A percentile compares a stretch with the other conserved stretches of the same genome.
Conservation (phyloP, 1,284 basidiomycete species). For the Coriolopsis trogii region DNA sequence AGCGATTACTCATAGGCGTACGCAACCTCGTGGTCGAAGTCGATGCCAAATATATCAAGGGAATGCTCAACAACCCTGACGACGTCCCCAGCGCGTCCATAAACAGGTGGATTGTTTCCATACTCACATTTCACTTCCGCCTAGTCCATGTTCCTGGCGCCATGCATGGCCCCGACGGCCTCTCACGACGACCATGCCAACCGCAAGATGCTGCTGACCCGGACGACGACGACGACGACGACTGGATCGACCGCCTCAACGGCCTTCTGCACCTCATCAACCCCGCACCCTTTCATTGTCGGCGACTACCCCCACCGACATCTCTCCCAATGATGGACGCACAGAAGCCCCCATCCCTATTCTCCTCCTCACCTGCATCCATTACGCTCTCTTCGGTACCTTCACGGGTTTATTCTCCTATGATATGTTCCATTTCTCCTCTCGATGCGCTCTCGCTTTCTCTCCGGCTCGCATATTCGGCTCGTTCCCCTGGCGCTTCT, state of each 20-base stretch:
- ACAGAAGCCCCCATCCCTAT: too few relatives aligned
- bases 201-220: conserved; percentile 17
- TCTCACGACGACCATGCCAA: conserved; percentile 33
- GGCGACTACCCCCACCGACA: too few relatives aligned
- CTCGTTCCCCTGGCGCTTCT: too few relatives aligned
- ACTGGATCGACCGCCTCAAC: conserved; percentile 37
- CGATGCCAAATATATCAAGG: conserved; percentile 44
- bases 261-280: conserved; percentile 21
- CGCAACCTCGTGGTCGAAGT: conserved; percentile 40
- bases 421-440: too few relatives aligned
- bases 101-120: conserved; percentile 44
- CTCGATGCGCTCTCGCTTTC: too few relatives aligned
- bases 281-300: not conserved
- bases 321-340: too few relatives aligned
- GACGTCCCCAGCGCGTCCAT: conserved; percentile 38
- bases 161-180: conserved; percentile 38
- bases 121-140: conserved; percentile 40
- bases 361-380: too few relatives aligned
- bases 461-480: too few relatives aligned
- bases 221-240: conserved; percentile 34
- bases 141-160: conserved; percentile 37
- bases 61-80: conserved; percentile 47
- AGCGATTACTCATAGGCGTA: conserved; percentile 37
- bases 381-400: too few relatives aligned
- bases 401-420: too few relatives aligned